phyloP scores from a whole-genome alignment of 2,329 filamentous ascomycete species.

The Talaromyces sp. region DNA sequence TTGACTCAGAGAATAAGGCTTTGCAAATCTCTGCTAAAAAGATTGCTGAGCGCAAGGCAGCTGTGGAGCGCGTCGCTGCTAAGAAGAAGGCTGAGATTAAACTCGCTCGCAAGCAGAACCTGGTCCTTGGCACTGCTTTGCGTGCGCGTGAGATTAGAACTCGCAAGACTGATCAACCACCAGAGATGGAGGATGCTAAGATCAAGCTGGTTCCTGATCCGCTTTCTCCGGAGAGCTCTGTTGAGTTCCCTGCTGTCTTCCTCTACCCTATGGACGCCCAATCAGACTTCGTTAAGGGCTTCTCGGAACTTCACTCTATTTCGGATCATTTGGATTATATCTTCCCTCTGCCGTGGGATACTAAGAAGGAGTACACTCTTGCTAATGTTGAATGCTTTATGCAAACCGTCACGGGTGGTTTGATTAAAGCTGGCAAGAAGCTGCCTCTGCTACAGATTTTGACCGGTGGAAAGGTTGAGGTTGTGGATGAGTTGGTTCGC shows the following conservation, averaged over 20 bases:
- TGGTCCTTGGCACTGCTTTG: slow-evolving; percentile 67
- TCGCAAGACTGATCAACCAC: slow-evolving; percentile 69
- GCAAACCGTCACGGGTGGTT: slow-evolving; percentile 75
- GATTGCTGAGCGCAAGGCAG: slow-evolving; percentile 62
- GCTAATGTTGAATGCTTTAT: slow-evolving; percentile 81
- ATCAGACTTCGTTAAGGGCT: slow-evolving; percentile 88
- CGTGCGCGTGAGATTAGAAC: slow-evolving; percentile 70
- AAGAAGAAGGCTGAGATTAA: slow-evolving; percentile 57
- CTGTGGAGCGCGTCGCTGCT: slow-evolving; percentile 58
- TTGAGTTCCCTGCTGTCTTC: slow-evolving; percentile 78
- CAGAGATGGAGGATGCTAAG: slow-evolving; percentile 83
- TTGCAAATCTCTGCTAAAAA: slow-evolving; percentile 65
- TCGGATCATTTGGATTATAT: slow-evolving; percentile 81
- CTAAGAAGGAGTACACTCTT: slow-evolving; percentile 64
- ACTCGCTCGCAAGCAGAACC: slow-evolving; percentile 55
- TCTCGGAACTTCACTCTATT: slow-evolving; percentile 75
- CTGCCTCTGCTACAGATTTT: slow-evolving; percentile 75
- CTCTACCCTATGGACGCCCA: slow-evolving; percentile 82
- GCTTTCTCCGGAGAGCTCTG: slow-evolving; percentile 69
- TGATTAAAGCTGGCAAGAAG: slow-evolving; percentile 90
- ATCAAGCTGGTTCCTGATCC: slow-evolving; percentile 72
- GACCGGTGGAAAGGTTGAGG: slow-evolving; percentile 74
- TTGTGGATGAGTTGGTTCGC: slow-evolving; percentile 81
- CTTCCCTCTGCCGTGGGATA: slow-evolving; percentile 87
- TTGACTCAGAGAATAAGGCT: slow-evolving; percentile 72